A percentile compares a stretch with the other conserved stretches of the same genome.
Conservation (phyloP, 78 protist species). For the Chrysochromulina parva region DNA sequence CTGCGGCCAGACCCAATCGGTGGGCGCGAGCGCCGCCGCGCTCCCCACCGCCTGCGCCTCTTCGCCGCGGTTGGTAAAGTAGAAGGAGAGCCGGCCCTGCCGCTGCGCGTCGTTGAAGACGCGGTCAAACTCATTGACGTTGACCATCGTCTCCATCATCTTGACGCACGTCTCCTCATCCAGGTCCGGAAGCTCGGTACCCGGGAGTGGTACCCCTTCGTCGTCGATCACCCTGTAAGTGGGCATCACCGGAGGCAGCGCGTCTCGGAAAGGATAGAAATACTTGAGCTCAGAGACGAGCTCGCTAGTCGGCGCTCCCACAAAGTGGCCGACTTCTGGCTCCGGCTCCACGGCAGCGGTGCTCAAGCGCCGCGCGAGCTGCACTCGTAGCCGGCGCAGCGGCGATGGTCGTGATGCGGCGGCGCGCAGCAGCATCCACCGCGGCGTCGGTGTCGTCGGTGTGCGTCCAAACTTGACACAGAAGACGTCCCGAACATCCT, state of each 20-base stretch:
- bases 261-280: neutral
- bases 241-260: neutral
- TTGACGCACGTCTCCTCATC: neutral
- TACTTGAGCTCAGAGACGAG: neutral
- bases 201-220: neutral
- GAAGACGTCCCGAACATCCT: too few relatives aligned
- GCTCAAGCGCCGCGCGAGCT: too few relatives aligned
- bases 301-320: too few relatives aligned
- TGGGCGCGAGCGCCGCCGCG: neutral
- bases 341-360: too few relatives aligned
- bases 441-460: too few relatives aligned
- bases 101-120: slow-evolving; percentile 26
- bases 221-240: neutral
- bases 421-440: too few relatives aligned
- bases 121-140: neutral
- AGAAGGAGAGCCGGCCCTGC: slow-evolving; percentile 24
- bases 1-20: slow-evolving; percentile 17
- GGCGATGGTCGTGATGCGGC: too few relatives aligned
- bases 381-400: too few relatives aligned
- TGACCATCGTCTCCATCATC: slow-evolving; percentile 3
- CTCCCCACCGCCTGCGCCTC: neutral
- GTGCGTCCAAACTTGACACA: too few relatives aligned
- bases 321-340: too few relatives aligned
- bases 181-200: neutral
- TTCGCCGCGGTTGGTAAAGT: slow-evolving; percentile 17